Evolutionary conservation across 2,329 filamentous ascomycete species (phyloP), one percentile per base, ranked within the genome.

Genomic region (Penicillium brevicompactum): DNA sequence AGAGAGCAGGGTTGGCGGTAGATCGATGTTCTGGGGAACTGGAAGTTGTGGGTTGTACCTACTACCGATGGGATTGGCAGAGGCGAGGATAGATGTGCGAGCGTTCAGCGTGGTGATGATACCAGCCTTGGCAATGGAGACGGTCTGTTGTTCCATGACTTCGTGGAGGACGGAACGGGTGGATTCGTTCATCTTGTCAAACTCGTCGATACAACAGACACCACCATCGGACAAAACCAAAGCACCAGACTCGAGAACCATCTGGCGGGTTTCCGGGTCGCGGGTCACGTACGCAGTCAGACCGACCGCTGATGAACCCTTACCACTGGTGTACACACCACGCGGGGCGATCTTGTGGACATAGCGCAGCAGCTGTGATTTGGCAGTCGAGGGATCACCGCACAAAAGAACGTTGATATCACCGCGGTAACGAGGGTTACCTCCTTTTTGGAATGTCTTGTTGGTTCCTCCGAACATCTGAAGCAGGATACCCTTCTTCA

Each of bases 401-500:
- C 94, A 99, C 34, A 99, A 87, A 42, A 99, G 83, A 48, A 99
- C 85, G 71, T 99, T 99, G 79, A 99, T 97, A 74, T 99, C 94
- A 59, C 94, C 94, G 79, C 94, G 86, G 74, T 99, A 99, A 67
- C 89, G 92, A 6, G 94, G 94, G 69, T 90, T 96, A 55, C 92
- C 94, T 53, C 94, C 94, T 75, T 97, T 97, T 56, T 96, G 86
- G 74, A 99, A 99, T 1, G 90, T 91, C 78, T 99, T 99, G 80
- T 99, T 99, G 32, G 94, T 96, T 53, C 94, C 94, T 37, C 94
- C 93, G 71, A 99, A 99, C 40, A 99, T 85, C 70, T 99, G 94
- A 4, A 99, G 86, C 10, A 99, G 81, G 58, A 99, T 97, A 10
- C 94, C 94, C 77, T 99, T 99, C 82, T 99, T 99, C 46, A 97